Conservation (phyloP, 176 grass and related monocot genomes). For the Hyparrhenia diplandra region DNA sequence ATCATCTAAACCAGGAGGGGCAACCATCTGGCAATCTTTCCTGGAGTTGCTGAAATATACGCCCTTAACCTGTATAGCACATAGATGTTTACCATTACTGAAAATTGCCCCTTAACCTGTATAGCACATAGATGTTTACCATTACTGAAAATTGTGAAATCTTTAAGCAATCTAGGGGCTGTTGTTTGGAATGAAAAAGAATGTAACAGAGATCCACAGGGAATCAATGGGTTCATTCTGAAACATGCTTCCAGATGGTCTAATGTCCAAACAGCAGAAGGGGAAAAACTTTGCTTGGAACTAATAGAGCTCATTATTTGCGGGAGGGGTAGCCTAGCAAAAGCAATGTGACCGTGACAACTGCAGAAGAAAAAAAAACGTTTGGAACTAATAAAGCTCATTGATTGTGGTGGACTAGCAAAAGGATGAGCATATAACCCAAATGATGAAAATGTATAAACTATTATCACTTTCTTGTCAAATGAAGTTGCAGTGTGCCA, state of each 20-base stretch:
- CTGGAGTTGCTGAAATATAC: constrained; percentile 47
- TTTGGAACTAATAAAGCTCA: constrained; percentile 5
- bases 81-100: too few relatives aligned
- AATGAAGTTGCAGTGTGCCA: background rate
- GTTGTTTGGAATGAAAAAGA: background rate
- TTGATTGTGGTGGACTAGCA: background rate
- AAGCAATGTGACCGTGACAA: background rate
- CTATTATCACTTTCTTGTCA: background rate
- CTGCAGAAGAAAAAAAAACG: constrained; percentile 12
- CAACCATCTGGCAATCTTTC: constrained; percentile 63
- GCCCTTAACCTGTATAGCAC: constrained; percentile 45
- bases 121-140: too few relatives aligned
- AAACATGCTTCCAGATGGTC: background rate
- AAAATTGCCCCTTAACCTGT: too few relatives aligned
- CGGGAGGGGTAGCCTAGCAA: background rate
- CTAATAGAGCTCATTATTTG: background rate
- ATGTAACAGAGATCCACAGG: background rate
- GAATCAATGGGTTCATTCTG: background rate
- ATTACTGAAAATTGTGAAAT: constrained; percentile 17
- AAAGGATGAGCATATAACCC: background rate
- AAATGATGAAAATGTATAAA: background rate
- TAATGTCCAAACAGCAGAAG: background rate
- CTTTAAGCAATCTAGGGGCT: background rate
- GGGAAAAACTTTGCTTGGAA: constrained; percentile 3
- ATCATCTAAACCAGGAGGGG: constrained; percentile 55